phyloP scores from a whole-genome alignment of 495 filamentous ascomycete species.

The Diplogelasinospora grovesii region DNA sequence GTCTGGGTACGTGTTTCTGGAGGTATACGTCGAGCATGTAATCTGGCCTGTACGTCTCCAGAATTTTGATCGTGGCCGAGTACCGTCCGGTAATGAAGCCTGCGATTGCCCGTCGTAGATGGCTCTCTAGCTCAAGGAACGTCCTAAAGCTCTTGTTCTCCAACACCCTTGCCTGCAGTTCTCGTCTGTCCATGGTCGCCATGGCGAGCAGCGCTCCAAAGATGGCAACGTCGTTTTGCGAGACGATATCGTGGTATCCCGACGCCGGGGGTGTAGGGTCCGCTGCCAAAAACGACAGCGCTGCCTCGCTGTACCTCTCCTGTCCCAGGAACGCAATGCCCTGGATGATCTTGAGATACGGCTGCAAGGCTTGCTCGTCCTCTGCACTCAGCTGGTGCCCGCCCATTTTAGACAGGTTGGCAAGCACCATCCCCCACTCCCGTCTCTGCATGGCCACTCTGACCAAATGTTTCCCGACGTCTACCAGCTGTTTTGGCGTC shows the following conservation, averaged over 20 bases:
- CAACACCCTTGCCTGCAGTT: conserved; percentile 69
- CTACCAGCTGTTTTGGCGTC: conserved; percentile 36
- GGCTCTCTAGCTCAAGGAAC: conserved; percentile 89
- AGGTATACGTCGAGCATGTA: conserved; percentile 88
- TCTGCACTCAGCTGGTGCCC: conserved; percentile 41
- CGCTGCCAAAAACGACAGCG: conserved; percentile 59
- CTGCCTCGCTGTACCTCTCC: conserved; percentile 64
- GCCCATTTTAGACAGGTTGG: conserved; percentile 62
- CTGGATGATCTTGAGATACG: conserved; percentile 58
- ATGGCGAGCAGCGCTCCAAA: conserved; percentile 90
- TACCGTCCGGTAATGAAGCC: conserved; percentile 88
- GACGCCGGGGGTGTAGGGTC: conserved; percentile 44
- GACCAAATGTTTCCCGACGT: conserved; percentile 37
- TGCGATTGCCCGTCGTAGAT: conserved; percentile 82
- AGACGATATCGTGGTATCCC: conserved; percentile 65
- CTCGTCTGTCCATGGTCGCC: conserved; percentile 74
- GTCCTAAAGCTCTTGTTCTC: conserved; percentile 73
- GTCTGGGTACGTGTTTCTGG: conserved; percentile 59
- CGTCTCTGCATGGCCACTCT: conserved; percentile 36
- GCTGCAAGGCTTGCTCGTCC: conserved; percentile 53
- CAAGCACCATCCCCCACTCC: conserved; percentile 48
- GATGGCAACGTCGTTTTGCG: conserved; percentile 81
- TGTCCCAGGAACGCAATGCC: conserved; percentile 66
- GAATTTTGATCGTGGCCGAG: conserved; percentile 69
- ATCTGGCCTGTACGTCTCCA: conserved; percentile 74